A percentile compares a stretch with the other conserved stretches of the same genome.
Conservation (phyloP, 2,329 filamentous ascomycete genomes). For the Neofusicoccum cordaticola region DNA sequence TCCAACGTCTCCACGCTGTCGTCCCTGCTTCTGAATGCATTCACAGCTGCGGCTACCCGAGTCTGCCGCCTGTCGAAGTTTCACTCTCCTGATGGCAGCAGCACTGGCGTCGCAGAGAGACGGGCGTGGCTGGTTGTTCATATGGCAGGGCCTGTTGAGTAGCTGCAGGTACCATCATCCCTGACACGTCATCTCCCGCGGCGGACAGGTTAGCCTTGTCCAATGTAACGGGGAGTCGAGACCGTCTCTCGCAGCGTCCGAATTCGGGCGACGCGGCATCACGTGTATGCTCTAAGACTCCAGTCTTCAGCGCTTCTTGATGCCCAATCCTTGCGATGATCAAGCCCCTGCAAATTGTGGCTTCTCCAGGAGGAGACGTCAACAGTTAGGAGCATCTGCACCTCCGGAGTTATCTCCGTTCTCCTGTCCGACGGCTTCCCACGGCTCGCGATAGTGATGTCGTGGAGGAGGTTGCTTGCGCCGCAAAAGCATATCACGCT, state of each 20-base stretch:
- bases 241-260: neutral
- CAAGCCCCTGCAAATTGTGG: neutral
- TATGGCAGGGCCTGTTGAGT: too few relatives aligned
- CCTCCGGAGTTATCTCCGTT: neutral
- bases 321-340: slow-evolving; percentile 12
- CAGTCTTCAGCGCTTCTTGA: neutral
- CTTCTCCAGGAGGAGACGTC: neutral
- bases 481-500: neutral
- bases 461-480: neutral
- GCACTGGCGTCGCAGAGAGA: too few relatives aligned
- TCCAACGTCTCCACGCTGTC: too few relatives aligned
- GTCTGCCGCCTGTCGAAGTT: too few relatives aligned
- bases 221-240: neutral
- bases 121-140: too few relatives aligned
- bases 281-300: neutral
- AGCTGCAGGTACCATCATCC: neutral
- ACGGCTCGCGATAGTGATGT: too few relatives aligned
- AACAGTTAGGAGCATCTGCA: too few relatives aligned
- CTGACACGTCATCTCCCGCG: neutral
- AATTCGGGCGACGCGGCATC: neutral
- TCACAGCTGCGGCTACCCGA: too few relatives aligned
- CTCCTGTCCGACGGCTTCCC: neutral
- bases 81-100: too few relatives aligned
- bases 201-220: neutral
- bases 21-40: too few relatives aligned